phyloP scores from a whole-genome alignment of 2,329 filamentous ascomycete species.

The Aspergillus sp. region DNA sequence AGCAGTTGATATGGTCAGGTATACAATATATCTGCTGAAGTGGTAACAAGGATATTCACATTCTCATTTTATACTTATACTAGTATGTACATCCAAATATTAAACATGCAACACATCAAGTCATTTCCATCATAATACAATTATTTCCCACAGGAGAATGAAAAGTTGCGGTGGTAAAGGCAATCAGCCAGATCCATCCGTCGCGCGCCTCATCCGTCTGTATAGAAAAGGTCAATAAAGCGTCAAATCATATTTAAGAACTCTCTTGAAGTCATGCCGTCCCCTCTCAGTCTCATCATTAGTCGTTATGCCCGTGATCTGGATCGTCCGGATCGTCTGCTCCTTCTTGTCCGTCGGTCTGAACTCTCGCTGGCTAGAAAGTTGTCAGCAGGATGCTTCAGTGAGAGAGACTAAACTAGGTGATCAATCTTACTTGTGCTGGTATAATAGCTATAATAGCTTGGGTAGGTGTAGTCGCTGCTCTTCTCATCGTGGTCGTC shows the following conservation, averaged over 20 bases:
- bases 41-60: conserved; percentile 7
- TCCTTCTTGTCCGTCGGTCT: conserved; percentile 30
- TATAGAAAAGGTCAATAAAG: conserved; percentile 5
- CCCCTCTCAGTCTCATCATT: conserved; percentile 19
- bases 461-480: conserved; percentile 39
- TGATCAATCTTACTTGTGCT: conserved; percentile 37
- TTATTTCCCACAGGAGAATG: conserved; percentile 1
- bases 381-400: conserved; percentile 11
- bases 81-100: conserved; percentile 23
- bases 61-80: conserved; percentile 1
- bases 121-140: conserved; percentile 19
- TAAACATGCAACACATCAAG: conserved; percentile 9
- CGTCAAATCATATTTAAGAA: conserved; percentile 3
- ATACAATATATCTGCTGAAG: neutral
- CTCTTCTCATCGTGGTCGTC: conserved; percentile 42
- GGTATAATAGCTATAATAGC: conserved; percentile 43
- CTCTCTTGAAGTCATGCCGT: conserved; percentile 4
- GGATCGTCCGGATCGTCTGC: conserved; percentile 29
- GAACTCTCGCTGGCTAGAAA: conserved; percentile 45
- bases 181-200: conserved; percentile 1
- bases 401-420: conserved; percentile 2
- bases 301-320: conserved; percentile 26
- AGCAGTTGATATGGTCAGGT: too few species aligned
- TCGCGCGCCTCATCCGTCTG: neutral
- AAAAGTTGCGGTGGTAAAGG: neutral